Evolutionary conservation across 208 protist genomes (phyloP).

Genomic region (Acanthamoeba sp.): DNA sequence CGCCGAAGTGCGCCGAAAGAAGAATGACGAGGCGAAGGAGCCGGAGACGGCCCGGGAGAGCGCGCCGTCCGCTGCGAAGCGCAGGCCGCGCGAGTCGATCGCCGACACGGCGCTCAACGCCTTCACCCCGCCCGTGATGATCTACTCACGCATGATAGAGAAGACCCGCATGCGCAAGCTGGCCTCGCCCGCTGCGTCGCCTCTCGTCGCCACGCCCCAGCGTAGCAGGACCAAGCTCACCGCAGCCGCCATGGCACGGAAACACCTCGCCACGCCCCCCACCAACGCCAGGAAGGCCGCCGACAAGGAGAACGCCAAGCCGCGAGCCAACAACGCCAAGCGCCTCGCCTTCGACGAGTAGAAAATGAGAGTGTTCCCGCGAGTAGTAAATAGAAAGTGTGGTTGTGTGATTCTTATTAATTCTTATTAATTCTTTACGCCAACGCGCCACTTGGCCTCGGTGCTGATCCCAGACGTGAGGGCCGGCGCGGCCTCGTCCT

Average conservation of each 20-base stretch:
- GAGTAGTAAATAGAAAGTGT: too few relatives aligned
- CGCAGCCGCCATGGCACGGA: neutral
- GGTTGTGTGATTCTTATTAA: too few relatives aligned
- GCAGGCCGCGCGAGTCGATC: conserved; percentile 33
- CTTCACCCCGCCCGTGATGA: conserved; percentile 35
- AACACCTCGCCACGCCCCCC: neutral
- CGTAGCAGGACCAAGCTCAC: neutral
- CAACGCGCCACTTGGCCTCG: neutral
- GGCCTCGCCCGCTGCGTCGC: neutral
- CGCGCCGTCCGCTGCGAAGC: neutral
- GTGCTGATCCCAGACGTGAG: neutral
- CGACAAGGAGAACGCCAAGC: conserved; percentile 30
- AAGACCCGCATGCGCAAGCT: conserved; percentile 8
- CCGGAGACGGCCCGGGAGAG: neutral
- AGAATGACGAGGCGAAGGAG: neutral
- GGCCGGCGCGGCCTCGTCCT: too few relatives aligned
- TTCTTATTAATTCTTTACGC: neutral
- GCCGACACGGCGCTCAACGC: conserved; percentile 33
- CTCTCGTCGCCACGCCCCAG: neutral
- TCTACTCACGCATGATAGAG: conserved; percentile 63
- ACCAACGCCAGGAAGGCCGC: neutral
- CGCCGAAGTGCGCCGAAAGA: too few relatives aligned
- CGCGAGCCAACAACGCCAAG: neutral
- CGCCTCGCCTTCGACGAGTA: neutral
- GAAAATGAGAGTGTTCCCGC: too few relatives aligned